Evolutionary conservation across 1,284 basidiomycete genomes (phyloP).

Genomic region (Clitocybe nebularis): DNA sequence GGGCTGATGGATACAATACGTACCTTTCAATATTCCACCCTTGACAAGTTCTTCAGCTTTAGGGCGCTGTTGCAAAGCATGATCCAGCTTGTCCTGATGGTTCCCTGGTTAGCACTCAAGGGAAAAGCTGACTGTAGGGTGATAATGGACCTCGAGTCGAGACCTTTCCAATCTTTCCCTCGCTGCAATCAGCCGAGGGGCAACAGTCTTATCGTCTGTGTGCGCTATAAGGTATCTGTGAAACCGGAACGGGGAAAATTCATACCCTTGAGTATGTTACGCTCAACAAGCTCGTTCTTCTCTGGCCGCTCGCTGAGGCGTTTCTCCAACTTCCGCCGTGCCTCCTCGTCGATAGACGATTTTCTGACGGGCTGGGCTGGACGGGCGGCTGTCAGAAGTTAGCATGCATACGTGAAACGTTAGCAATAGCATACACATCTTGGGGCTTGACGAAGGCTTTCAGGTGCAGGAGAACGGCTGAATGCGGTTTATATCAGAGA

Average conservation of each 20-base stretch:
- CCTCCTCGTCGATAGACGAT: constrained; percentile 33
- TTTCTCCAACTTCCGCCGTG: constrained; percentile 52
- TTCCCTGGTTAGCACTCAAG: not conserved
- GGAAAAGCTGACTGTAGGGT: not conserved
- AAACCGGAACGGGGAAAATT: not conserved
- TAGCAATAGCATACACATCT: not conserved
- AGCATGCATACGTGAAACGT: not conserved
- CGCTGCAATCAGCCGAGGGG: constrained; percentile 67
- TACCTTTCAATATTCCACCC: constrained; percentile 64
- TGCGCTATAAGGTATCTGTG: too few relatives aligned
- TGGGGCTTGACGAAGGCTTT: too few relatives aligned
- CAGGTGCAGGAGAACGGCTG: too few relatives aligned
- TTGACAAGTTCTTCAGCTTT: constrained; percentile 67
- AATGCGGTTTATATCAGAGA: too few relatives aligned
- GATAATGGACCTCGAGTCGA: constrained; percentile 55
- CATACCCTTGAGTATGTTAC: constrained; percentile 75
- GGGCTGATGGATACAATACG: too few relatives aligned
- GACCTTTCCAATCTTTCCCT: constrained; percentile 62
- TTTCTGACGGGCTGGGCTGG: constrained; percentile 12
- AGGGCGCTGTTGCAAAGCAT: constrained; percentile 62
- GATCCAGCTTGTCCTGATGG: constrained; percentile 63
- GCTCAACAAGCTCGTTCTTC: constrained; percentile 63
- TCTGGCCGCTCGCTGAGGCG: constrained; percentile 49
- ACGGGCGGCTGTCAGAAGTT: not conserved
- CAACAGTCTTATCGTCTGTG: constrained; percentile 61